Evolutionary conservation across 2,329 filamentous ascomycete genomes (phyloP), one percentile per base, ranked within the genome.

Genomic region (Calonectria naviculata): DNA sequence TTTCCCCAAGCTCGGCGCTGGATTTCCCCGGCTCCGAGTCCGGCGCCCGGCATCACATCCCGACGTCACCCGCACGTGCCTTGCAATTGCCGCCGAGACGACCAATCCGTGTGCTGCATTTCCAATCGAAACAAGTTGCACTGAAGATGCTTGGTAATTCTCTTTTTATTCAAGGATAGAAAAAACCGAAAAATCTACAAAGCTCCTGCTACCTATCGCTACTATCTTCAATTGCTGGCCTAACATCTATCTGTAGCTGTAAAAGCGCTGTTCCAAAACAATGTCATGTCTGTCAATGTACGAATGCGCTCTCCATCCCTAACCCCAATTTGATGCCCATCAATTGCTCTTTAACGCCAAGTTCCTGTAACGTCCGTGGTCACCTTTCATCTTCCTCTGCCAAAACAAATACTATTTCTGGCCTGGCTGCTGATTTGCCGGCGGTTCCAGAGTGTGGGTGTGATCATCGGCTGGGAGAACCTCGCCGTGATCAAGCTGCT

Each of bases 401-500:
- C 38, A 41, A 24, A 41, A 38, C 70, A 36, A 60, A 62, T 31
- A 63, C 73, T 56, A 76, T 65, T 79, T 77, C 68, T 77, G 75
- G 26, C 73, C 74, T 36, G 73, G 76, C 63, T 83, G 80, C 71
- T 85, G 83, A 29, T 86, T 82, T 47, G 87, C 83, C 17, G 92
- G 90, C 19, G 94, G 94, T 81, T 97, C 95, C 42, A 98, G 87
- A 15, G 95, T 92, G 80, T 99, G 97, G 1, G 89, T 91, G 82
- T 99, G 97, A 62, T 94, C 93, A 12, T 91, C 88, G 2, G 93
- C 94, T 58, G 89, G 91, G 70, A 94, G 86, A 19, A 98, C 89
- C 58, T 89, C 87, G 1, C 95, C 95, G 3, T 85, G 84, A 28
- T 90, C 91, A 65, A 93, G 88, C 80, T 97, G 96, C 73, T 92